Base-by-base conservation (phyloP, 2,329 filamentous ascomycete genomes). In the Setomelanomma holmii region DNA sequence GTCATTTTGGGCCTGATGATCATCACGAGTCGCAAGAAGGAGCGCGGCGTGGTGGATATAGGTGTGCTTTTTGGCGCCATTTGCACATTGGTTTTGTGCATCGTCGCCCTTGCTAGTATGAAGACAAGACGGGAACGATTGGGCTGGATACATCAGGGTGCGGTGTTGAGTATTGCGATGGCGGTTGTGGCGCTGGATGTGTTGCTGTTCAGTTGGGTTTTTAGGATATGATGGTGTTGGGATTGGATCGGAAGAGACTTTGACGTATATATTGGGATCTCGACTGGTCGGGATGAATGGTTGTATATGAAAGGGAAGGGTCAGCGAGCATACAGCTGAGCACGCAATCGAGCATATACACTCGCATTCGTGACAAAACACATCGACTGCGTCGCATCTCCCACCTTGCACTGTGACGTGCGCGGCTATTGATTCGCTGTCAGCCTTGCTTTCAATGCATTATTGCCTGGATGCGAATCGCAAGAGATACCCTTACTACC, bases 41-140 rank as follows among this genome's bases (percentile, higher is more conserved):
- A 88, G 59, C 80, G 83, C 4, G 80, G 86, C n/a, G 86, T 90
- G 70, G 90, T 93, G 3, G 89, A 93, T 63, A 84, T 84, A 0
- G 89, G 87, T 7, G 88, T 90, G 1, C 80, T 89, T 1, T 79
- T 90, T 35, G 89, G 89, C 8, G 86, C 89, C 14, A 80, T 89
- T 24, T 79, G 84, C 23, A 89, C 87, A 57, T 70, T 92, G 35
- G 80, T 73, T 36, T 48, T 74, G 8, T 64, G 68, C 27, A 43
- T 65, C 36, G 59, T 71, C 24, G 71, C 67, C 3, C 50, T 73
- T 1, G 51, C 66, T 23, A 73, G 64, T 53, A 71, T 75, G 68
- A 58, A 59, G 51, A 71, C 64, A 2, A 58, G 71, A 24, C 54
- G 49, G 21, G 68, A 72, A 36, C 58, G 56, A 22, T 35, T 73